These are phyloP conservation scores for Kuraishia piskuri DNA, from an alignment of 805 yeast genomes.

Conservation along the genomic window DNA sequence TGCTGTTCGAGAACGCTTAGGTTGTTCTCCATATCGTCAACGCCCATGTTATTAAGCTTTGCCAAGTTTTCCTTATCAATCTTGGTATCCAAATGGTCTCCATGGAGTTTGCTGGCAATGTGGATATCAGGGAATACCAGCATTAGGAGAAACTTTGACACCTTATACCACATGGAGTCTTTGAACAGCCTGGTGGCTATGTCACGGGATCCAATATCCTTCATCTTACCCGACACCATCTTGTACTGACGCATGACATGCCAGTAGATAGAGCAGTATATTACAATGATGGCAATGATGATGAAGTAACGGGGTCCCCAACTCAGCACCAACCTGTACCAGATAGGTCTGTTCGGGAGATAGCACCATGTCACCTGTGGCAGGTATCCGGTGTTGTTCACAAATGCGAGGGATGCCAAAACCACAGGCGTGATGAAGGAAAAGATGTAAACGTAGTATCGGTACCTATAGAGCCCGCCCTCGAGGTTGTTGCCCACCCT, in stretches of 20 bases:
- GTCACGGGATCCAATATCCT: constrained; percentile 11
- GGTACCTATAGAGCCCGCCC: constrained; percentile 62
- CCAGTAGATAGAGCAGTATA: constrained; percentile 64
- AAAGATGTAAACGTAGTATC: constrained; percentile 49
- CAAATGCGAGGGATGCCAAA: constrained; percentile 66
- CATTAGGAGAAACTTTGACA: constrained; percentile 14
- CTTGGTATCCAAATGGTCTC: constrained; percentile 16
- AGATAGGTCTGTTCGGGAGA: constrained; percentile 60
- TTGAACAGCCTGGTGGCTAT: constrained; percentile 13
- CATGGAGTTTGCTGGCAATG: constrained; percentile 20
- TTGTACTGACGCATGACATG: constrained; percentile 61
- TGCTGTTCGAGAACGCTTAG: not conserved
- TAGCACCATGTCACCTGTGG: constrained; percentile 73
- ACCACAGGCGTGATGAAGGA: constrained; percentile 56
- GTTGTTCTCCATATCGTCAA: constrained; percentile 8
- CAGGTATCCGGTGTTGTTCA: constrained; percentile 43
- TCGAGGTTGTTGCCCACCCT: constrained; percentile 34
- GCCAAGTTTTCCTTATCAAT: constrained; percentile 17
- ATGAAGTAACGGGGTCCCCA: constrained; percentile 79
- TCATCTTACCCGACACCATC: constrained; percentile 35
- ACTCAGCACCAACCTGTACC: constrained; percentile 66
- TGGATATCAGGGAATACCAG: constrained; percentile 24
- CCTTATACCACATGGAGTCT: constrained; percentile 23
- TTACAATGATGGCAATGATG: constrained; percentile 48
- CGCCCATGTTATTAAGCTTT: not conserved